Percentiles rank a stretch among this genome's conserved stretches.
Conservation (phyloP, 805 yeast species). For the Saitoella complicata region DNA sequence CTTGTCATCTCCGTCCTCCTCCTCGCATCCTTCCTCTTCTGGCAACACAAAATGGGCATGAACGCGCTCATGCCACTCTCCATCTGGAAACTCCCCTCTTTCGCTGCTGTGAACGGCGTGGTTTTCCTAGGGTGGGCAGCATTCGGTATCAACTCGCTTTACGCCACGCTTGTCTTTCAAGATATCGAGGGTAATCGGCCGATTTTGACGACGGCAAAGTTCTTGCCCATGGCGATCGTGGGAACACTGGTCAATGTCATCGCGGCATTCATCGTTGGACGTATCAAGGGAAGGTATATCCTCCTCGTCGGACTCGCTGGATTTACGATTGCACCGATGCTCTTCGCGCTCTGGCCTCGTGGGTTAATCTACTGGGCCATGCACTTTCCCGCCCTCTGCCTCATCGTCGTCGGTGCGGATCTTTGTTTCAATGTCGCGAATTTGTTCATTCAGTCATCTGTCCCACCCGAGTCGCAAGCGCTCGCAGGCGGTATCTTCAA, state of each 20-base stretch:
- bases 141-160: constrained; percentile 28
- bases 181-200: constrained; percentile 24
- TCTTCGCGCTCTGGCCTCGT: constrained; percentile 28
- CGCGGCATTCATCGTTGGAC: constrained; percentile 32
- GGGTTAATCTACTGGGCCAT: constrained; percentile 28
- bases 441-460: constrained; percentile 28
- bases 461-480: constrained; percentile 25
- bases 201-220: constrained; percentile 29
- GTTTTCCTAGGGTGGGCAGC: constrained; percentile 27
- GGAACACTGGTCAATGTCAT: constrained; percentile 30
- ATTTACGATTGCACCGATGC: constrained; percentile 23
- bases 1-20: constrained; percentile 26
- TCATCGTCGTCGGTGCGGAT: constrained; percentile 33
- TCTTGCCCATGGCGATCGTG: constrained; percentile 28
- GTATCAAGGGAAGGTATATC: constrained; percentile 27
- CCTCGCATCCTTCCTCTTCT: constrained; percentile 23
- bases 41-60: constrained; percentile 22
- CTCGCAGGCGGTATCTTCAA: constrained; percentile 35
- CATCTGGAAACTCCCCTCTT: constrained; percentile 27
- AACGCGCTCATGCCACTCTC: constrained; percentile 34
- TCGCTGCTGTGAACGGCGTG: constrained; percentile 26
- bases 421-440: constrained; percentile 31
- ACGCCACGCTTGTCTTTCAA: constrained; percentile 30
- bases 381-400: constrained; percentile 29
- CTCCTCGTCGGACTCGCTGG: constrained; percentile 23